phyloP scores from a whole-genome alignment of 2,329 filamentous ascomycete species.

The Incumbomyces delicatus region DNA sequence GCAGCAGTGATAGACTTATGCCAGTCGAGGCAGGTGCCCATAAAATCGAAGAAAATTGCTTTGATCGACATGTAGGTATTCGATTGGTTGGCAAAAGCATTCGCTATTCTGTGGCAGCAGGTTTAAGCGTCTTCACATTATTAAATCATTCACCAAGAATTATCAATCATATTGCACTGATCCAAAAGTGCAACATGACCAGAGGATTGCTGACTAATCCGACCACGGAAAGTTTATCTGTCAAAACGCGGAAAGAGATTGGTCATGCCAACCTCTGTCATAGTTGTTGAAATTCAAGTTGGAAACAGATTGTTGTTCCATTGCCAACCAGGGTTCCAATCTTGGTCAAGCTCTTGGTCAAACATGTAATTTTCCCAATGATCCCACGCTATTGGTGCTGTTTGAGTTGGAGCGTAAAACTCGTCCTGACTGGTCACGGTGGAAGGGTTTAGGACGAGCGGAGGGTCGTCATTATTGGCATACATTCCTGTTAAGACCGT shows the following conservation, averaged over 20 bases:
- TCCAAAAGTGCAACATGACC: too few species aligned
- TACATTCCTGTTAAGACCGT: background rate
- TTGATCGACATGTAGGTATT: conserved; percentile 23
- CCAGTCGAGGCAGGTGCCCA: conserved; percentile 51
- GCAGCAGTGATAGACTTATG: conserved; percentile 32
- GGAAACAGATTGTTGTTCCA: background rate
- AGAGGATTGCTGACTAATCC: too few species aligned
- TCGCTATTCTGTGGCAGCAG: background rate
- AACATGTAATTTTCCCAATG: conserved; percentile 18
- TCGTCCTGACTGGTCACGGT: background rate
- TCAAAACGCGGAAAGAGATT: too few species aligned
- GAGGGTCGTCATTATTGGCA: background rate
- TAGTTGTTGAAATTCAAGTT: too few species aligned
- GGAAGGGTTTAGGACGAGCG: background rate
- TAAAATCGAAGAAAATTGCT: conserved; percentile 48
- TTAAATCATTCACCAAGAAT: too few species aligned
- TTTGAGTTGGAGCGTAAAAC: background rate
- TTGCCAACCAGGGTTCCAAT: conserved; percentile 11
- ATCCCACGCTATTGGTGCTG: conserved; percentile 1
- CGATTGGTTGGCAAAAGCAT: background rate
- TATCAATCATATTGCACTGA: too few species aligned
- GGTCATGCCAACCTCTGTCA: too few species aligned
- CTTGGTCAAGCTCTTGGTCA: conserved; percentile 13
- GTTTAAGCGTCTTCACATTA: too few species aligned
- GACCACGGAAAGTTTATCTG: too few species aligned